Conservation (phyloP, 345 rosid species). For the Sonneratia alba region DNA sequence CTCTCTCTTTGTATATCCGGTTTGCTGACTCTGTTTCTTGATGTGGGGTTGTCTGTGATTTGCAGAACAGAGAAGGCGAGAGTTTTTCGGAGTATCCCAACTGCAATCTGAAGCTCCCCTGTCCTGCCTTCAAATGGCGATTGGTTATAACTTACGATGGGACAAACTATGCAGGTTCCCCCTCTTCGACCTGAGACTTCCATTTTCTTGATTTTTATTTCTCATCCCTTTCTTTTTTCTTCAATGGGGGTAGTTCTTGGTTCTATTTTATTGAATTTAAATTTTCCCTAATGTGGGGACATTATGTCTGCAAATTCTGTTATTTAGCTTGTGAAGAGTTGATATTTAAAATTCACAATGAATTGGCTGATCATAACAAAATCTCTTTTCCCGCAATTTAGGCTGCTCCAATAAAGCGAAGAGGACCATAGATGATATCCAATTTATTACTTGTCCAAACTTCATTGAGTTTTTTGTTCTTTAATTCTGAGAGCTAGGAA, state of each 20-base stretch:
- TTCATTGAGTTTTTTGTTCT: too few relatives aligned
- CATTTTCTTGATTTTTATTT: background rate
- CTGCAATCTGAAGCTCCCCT: conserved; percentile 15
- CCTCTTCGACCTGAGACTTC: background rate
- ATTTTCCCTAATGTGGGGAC: too few relatives aligned
- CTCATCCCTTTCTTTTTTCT: background rate
- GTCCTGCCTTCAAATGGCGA: conserved; percentile 59
- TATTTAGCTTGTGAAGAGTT: background rate
- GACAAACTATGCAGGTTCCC: conserved; percentile 58
- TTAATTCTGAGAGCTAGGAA: too few relatives aligned
- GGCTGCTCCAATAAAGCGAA: too few relatives aligned
- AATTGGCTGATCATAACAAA: too few relatives aligned
- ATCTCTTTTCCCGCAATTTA: too few relatives aligned
- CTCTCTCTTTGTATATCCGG: background rate
- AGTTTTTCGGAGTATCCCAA: conserved; percentile 11
- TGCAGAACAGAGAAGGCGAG: conserved; percentile 14
- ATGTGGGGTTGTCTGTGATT: background rate
- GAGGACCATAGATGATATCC: too few relatives aligned
- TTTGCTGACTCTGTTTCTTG: background rate
- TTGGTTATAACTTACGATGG: conserved; percentile 77
- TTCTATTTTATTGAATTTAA: background rate
- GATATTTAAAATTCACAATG: background rate
- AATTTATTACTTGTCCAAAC: too few relatives aligned
- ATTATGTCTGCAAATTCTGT: background rate
- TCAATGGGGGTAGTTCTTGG: background rate